A percentile compares a stretch with the other conserved stretches of the same genome.
Evolutionary conservation across 139 green algal genomes (phyloP).

Genomic region (Eudorina sp.): DNA sequence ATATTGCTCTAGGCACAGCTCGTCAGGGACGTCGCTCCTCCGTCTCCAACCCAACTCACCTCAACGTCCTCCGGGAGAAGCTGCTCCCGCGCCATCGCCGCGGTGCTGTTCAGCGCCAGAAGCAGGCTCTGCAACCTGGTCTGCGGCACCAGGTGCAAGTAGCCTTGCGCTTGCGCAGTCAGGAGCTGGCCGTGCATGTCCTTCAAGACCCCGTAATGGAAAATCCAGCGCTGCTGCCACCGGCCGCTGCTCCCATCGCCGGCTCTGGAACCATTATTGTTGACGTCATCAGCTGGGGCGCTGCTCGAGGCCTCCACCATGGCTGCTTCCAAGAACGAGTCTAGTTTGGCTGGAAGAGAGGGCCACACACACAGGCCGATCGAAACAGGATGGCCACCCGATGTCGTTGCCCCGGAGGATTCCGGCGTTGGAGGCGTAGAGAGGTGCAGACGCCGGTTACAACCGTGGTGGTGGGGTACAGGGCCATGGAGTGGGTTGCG

Average conservation of each 20-base stretch:
- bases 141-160: background rate
- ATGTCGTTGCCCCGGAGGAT: too few relatives aligned
- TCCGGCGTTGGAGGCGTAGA: too few relatives aligned
- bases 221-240: background rate
- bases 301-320: background rate
- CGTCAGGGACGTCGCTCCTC: too few relatives aligned
- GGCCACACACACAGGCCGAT: too few relatives aligned
- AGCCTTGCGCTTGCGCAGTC: background rate
- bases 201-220: background rate
- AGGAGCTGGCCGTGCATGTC: slow-evolving; percentile 7
- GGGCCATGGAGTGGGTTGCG: too few relatives aligned
- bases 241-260: background rate
- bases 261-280: background rate
- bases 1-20: too few relatives aligned
- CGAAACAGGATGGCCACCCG: too few relatives aligned
- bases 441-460: too few relatives aligned
- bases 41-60: slow-evolving; percentile 1
- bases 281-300: background rate
- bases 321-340: background rate
- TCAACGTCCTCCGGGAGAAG: slow-evolving; percentile 1
- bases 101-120: background rate
- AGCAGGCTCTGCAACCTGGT: background rate
- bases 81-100: background rate
- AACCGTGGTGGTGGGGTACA: too few relatives aligned
- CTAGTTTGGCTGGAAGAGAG: slow-evolving; percentile 17